These are phyloP conservation scores for Brassica juncea DNA, from an alignment of 345 rosid genomes.

Conservation along the genomic window DNA sequence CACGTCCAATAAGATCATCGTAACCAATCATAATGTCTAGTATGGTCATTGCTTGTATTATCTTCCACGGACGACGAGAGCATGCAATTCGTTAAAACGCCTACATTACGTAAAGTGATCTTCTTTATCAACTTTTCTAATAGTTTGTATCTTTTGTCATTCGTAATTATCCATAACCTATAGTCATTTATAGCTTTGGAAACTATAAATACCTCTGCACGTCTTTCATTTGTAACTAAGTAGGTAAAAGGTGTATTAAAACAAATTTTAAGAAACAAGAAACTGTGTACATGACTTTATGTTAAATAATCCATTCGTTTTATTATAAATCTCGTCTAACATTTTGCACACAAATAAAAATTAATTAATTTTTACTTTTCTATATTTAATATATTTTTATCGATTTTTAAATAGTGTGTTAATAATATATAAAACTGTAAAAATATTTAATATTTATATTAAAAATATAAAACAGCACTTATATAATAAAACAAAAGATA, in stretches of 20 bases:
- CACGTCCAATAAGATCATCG: slow-evolving; percentile 30
- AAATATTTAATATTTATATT: no score
- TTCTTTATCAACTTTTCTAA: slow-evolving; percentile 23
- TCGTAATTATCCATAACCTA: slow-evolving; percentile 13
- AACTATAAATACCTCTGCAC: not conserved
- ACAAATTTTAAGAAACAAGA: not conserved
- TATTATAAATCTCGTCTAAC: no score
- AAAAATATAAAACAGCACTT: no score
- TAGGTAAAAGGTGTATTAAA: not conserved
- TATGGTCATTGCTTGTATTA: slow-evolving; percentile 19
- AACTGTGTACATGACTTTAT: no score
- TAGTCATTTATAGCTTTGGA: not conserved
- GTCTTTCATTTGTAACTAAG: not conserved
- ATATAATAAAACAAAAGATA: no score
- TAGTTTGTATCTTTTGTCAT: not conserved
- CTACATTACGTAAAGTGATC: slow-evolving; percentile 36
- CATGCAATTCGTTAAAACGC: slow-evolving; percentile 31
- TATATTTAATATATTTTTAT: no score
- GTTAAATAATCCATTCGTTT: no score
- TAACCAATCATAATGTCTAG: slow-evolving; percentile 34
- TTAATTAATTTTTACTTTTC: no score
- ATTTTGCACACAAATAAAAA: no score
- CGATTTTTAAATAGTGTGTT: no score
- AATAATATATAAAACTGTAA: no score
- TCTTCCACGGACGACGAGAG: slow-evolving; percentile 26